Evolutionary conservation across 345 rosid species (phyloP), one percentile per base, ranked within the genome.

Genomic region (Euphorbia peplus): DNA sequence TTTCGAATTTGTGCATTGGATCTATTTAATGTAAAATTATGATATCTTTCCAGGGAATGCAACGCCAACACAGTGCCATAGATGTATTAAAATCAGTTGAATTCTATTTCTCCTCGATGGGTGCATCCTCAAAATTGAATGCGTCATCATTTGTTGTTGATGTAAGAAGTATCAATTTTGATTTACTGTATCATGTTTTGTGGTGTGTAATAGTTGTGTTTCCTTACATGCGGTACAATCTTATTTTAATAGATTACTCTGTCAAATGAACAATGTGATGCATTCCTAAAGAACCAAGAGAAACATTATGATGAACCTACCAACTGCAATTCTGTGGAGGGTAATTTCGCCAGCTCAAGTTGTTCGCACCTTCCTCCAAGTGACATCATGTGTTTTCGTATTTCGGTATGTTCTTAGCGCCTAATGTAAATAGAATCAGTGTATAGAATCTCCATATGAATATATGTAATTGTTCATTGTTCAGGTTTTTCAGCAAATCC

Each of bases 401-500:
- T 86, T 73, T 77, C 67, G 66, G 96, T 90, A 79, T 55, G 88
- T 51, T 70, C 8, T 8, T 50, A 42, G 63, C 22, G 47, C 68
- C 68, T 70, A 18, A 10, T 65, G 71, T 65, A 32, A 68, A 42
- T 32, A 10, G 19, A 5, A 13, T 55, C 32, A 9, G 32, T 22
- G 21, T 47, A 46, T 55, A 4, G 50, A 54, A 28, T 50, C 39
- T 46, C 44, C 21, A 56, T 46, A 28, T 72, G 67, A 74, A 53
- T 69, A 44, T 11, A n/a, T n/a, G n/a, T n/a, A n/a, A 28, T 7
- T 26, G 28, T 63, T 65, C 47, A 2, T 75, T 53, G 57, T 41
- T 74, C 79, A 90, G 91, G 90, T 90, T 39, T 92, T 88, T 71
- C 93, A 88, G 75, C 97, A 88, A 77, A 86, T 83, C 59, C 95